A percentile compares a stretch with the other conserved stretches of the same genome.
Conservation (phyloP, 176 grass and related monocot genomes). For the Typha latifolia region DNA sequence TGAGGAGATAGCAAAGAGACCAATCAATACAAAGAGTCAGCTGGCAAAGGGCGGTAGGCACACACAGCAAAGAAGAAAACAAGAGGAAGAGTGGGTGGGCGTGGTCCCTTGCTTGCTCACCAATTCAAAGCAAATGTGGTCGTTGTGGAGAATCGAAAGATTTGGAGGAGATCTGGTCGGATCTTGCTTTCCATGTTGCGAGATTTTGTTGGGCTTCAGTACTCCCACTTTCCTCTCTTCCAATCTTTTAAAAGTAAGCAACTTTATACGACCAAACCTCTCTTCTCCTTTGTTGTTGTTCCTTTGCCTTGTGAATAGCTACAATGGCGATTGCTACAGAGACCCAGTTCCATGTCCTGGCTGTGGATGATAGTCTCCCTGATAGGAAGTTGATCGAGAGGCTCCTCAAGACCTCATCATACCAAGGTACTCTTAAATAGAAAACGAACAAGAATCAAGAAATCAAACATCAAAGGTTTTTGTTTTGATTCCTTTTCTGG, state of each 20-base stretch:
- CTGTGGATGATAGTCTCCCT: constrained; percentile 34
- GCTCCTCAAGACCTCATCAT: constrained; percentile 35
- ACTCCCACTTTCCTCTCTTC: no score
- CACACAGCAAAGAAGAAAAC: no score
- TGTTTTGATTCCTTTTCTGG: neutral
- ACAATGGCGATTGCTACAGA: constrained; percentile 20
- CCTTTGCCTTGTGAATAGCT: no score
- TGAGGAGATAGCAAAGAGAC: no score
- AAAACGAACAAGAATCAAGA: no score
- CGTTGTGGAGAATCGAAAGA: neutral
- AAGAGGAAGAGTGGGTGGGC: neutral
- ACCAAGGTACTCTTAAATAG: constrained; percentile 17
- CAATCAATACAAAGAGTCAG: no score
- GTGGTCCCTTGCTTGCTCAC: neutral
- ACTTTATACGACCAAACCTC: no score
- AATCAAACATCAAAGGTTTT: neutral
- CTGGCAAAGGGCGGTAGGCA: no score
- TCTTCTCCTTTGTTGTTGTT: no score
- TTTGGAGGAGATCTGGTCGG: constrained; percentile 5
- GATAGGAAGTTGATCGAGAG: constrained; percentile 37
- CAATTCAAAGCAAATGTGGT: neutral
- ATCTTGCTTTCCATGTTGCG: constrained; percentile 3
- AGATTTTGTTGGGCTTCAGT: neutral
- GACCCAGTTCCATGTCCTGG: constrained; percentile 29
- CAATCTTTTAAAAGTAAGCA: no score